Evolutionary conservation across 2,329 filamentous ascomycete species (phyloP), one percentile per base, ranked within the genome.

Genomic region (Fusarium pseudoanthophilum): DNA sequence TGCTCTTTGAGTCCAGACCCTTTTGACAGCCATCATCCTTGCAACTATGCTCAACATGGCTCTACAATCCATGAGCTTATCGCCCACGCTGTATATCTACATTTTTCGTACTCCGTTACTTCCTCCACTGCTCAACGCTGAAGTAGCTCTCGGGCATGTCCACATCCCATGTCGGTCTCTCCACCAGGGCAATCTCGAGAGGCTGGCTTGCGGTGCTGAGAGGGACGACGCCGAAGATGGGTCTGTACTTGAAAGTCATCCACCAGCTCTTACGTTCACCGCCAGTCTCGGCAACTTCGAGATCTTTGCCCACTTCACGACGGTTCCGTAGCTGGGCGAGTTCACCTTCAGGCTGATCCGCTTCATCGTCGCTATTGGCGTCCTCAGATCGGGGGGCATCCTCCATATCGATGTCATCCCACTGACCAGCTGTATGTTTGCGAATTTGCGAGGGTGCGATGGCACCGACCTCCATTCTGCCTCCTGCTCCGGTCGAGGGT

Each of bases 191-290:
- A 52, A 98, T 93, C 83, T 99, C 96, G 9, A 93, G 83, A 16
- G 84, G 82, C 75, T 82, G 68, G 75, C 80, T 80, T 32, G 83
- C 81, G 26, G 73, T 76, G 60, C 79, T 80, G 71, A 87, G 82
- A 48, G 85, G 84, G 40, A 90, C 87, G 42, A 91, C 83, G 60
- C 95, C 96, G 69, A 99, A 86, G 76, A 99, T 95, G n/a, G 95
- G 93, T 66, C 95, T 89, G 83, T 98, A 99, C 82, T 97, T 97
- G 86, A 93, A 95, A 10, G 95, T 97, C 80, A 92, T 90, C 94
- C 95, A 98, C 84, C 85, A 88, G 70, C 82, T 83, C 69, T 80
- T 82, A 55, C 77, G 78, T 67, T 78, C 77, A 64, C 74, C 78
- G 51, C 72, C 72, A 57, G 73, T 72, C 48, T 74, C 75, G 36